phyloP scores from a whole-genome alignment of 2,329 filamentous ascomycete genomes.

The Exophiala aquamarina region DNA sequence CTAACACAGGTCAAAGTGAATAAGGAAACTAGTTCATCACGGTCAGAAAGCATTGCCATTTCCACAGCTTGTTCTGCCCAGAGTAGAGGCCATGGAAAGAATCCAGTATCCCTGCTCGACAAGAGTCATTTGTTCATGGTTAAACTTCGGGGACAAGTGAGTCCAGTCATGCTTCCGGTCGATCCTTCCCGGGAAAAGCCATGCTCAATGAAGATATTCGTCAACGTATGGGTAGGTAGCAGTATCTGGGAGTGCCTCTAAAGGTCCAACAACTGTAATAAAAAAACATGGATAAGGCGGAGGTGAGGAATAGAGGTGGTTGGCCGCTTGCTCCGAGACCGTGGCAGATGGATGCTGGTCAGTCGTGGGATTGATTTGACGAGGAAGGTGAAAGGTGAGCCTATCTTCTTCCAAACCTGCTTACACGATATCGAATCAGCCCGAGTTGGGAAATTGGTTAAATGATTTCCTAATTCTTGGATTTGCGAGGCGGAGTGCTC shows the following conservation, averaged over 20 bases:
- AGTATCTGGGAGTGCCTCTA: conserved; percentile 11
- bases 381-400: conserved; percentile 23
- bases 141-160: not conserved
- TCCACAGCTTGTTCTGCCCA: not conserved
- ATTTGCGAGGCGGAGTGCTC: conserved; percentile 70
- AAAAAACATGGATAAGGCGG: conserved; percentile 11
- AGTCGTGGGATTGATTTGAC: conserved; percentile 14
- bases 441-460: conserved; percentile 30
- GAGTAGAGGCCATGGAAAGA: not conserved
- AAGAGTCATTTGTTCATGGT: too few species aligned
- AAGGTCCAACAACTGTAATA: conserved; percentile 10
- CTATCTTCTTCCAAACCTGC: conserved; percentile 96
- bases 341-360: conserved; percentile 11
- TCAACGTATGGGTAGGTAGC: conserved; percentile 16
- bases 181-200: not conserved
- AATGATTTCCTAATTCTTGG: conserved; percentile 71
- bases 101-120: not conserved
- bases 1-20: conserved; percentile 14
- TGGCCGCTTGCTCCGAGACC: conserved; percentile 11
- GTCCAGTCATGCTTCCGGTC: not conserved
- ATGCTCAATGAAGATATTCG: conserved; percentile 2
- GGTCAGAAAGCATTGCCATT: conserved; percentile 15
- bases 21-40: conserved; percentile 14
- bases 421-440: conserved; percentile 70
- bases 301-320: conserved; percentile 8